Percentiles rank a stretch among this genome's conserved stretches.
Evolutionary conservation across 192 early-diverging fungal genomes (phyloP).

Genomic region (Ramicandelaber brevisporus): DNA sequence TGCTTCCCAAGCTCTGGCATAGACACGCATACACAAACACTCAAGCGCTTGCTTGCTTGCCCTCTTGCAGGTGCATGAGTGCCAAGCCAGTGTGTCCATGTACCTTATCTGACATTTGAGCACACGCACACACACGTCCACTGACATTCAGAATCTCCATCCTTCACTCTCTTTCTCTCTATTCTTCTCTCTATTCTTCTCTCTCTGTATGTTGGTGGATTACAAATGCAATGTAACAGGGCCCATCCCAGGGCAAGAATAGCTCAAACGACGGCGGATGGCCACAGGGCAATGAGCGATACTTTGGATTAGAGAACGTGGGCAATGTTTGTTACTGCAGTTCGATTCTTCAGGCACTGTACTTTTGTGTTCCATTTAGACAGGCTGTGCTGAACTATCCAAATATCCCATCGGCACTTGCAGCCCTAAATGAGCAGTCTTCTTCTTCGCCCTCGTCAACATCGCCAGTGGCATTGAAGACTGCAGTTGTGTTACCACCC

Average conservation of each 20-base stretch:
- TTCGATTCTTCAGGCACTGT: slow-evolving; percentile 86
- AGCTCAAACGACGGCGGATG: slow-evolving; percentile 8
- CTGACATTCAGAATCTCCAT: too few species aligned
- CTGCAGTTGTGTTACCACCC: slow-evolving; percentile 3
- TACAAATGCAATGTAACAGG: background rate
- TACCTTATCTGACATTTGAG: too few species aligned
- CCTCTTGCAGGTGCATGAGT: too few species aligned
- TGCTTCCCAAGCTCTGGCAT: too few species aligned
- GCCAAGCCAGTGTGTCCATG: too few species aligned
- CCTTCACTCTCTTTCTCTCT: too few species aligned
- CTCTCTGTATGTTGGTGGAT: background rate
- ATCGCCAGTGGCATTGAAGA: background rate
- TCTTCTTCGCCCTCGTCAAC: too few species aligned
- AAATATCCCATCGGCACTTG: background rate
- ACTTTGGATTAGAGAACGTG: slow-evolving; percentile 83
- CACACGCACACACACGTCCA: too few species aligned
- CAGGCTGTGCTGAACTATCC: slow-evolving; percentile 67
- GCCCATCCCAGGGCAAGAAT: slow-evolving; percentile 2
- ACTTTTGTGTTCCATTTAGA: slow-evolving; percentile 83
- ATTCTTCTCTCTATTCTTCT: background rate
- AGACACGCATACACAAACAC: too few species aligned
- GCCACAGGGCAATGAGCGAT: slow-evolving; percentile 43
- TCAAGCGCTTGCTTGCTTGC: too few species aligned
- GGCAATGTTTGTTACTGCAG: slow-evolving; percentile 58
- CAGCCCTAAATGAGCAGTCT: too few species aligned